Percentiles rank a stretch among this genome's conserved stretches.
These are phyloP conservation scores for Paraglomus brasilianum DNA, from an alignment of 192 early-diverging fungal genomes.

Conservation along the genomic window DNA sequence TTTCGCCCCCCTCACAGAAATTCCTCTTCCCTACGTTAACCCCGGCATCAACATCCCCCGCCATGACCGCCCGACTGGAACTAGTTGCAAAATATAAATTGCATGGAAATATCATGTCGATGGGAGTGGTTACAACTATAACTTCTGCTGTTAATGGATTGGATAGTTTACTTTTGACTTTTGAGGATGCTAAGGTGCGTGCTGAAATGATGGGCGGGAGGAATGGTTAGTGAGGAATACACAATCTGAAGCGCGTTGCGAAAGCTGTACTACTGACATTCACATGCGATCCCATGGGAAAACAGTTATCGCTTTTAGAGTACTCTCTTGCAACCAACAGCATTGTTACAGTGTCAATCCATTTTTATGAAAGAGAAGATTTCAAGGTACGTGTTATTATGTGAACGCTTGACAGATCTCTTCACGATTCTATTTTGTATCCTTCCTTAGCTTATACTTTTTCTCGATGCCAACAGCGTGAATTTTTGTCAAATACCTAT, in stretches of 20 bases:
- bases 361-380: constrained; percentile 94
- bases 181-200: constrained; percentile 81
- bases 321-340: constrained; percentile 72
- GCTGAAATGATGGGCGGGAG: background rate
- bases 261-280: no score
- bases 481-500: constrained; percentile 61
- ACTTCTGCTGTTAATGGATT: constrained; percentile 61
- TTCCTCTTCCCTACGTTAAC: constrained; percentile 37
- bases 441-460: background rate
- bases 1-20: constrained; percentile 1
- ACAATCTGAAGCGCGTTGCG: background rate
- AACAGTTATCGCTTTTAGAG: constrained; percentile 88
- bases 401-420: background rate
- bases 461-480: constrained; percentile 48
- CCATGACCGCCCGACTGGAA: constrained; percentile 58
- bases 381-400: constrained; percentile 55
- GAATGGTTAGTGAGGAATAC: background rate
- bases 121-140: constrained; percentile 68
- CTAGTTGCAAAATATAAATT: constrained; percentile 63
- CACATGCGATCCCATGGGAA: no score
- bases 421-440: background rate
- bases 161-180: constrained; percentile 75
- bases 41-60: constrained; percentile 21
- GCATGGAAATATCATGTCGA: constrained; percentile 66
- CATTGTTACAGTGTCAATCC: constrained; percentile 90